Evolutionary conservation across 1,284 basidiomycete genomes (phyloP).

Genomic region (Leccinum subspadiceum): DNA sequence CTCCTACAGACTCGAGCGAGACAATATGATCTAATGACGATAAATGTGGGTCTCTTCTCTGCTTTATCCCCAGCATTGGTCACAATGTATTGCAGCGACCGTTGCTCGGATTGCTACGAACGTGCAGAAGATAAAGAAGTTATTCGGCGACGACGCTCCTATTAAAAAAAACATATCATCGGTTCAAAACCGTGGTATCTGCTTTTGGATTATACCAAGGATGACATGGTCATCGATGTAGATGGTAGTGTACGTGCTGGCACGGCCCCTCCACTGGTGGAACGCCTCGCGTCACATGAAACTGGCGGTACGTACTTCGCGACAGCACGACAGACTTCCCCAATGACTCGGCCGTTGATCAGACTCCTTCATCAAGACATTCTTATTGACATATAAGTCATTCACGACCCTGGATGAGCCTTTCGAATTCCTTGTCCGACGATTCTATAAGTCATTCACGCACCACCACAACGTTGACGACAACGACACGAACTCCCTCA

Average conservation of each 20-base stretch:
- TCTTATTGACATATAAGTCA: constrained; percentile 96
- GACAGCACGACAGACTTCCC: not conserved
- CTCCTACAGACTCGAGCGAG: too few species aligned
- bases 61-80: constrained; percentile 3
- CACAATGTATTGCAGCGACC: constrained; percentile 19
- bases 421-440: constrained; percentile 78
- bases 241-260: constrained; percentile 86
- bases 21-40: constrained; percentile 31
- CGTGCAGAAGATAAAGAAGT: constrained; percentile 63
- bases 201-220: constrained; percentile 73
- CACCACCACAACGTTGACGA: too few species aligned
- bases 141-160: constrained; percentile 74
- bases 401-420: constrained; percentile 68
- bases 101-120: constrained; percentile 35
- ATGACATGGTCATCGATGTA: constrained; percentile 82
- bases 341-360: constrained; percentile 5
- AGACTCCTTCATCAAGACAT: constrained; percentile 90
- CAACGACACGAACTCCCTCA: too few species aligned
- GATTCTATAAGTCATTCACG: constrained; percentile 83
- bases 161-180: constrained; percentile 37
- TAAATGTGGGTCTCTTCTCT: constrained; percentile 34
- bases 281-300: constrained; percentile 89
- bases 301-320: constrained; percentile 58
- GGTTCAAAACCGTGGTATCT: constrained; percentile 84
- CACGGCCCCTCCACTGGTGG: constrained; percentile 82